Percentiles rank a stretch among this genome's conserved stretches.
Evolutionary conservation across 805 yeast species (phyloP).

Genomic region (Allodekkera sacchari): DNA sequence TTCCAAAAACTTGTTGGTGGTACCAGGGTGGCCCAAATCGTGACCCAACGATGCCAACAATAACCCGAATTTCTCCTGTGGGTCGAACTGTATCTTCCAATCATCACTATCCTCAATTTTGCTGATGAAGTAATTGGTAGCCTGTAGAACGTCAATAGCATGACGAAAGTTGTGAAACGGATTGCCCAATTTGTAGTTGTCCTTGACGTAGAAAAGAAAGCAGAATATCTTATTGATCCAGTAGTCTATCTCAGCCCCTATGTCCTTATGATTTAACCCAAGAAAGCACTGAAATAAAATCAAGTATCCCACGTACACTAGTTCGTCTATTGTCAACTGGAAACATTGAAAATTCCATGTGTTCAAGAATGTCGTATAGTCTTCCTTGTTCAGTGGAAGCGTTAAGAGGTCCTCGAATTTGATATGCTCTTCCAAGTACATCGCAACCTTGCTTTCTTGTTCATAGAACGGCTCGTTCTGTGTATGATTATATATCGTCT

Average conservation of each 20-base stretch:
- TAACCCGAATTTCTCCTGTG: slow-evolving; percentile 44
- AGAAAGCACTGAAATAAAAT: slow-evolving; percentile 32
- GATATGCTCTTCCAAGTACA: slow-evolving; percentile 21
- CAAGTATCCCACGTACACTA: slow-evolving; percentile 48
- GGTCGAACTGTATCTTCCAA: slow-evolving; percentile 8
- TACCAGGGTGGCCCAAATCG: slow-evolving; percentile 95
- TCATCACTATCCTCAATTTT: slow-evolving; percentile 6
- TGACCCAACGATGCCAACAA: slow-evolving; percentile 86
- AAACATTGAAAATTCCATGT: slow-evolving; percentile 71
- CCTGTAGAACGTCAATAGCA: slow-evolving; percentile 93
- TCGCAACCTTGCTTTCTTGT: too few relatives aligned
- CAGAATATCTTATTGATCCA: slow-evolving; percentile 2
- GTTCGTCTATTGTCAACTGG: slow-evolving; percentile 54
- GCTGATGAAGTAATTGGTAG: slow-evolving; percentile 57
- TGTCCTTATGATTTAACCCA: too few relatives aligned
- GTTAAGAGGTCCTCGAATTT: slow-evolving; percentile 21
- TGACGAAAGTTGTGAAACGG: slow-evolving; percentile 94
- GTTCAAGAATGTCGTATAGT: slow-evolving; percentile 30
- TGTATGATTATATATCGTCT: slow-evolving; percentile 12
- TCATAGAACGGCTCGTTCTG: too few relatives aligned
- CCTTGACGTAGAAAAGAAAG: slow-evolving; percentile 58
- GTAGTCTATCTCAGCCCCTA: too few relatives aligned
- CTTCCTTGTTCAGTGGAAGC: slow-evolving; percentile 12
- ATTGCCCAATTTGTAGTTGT: slow-evolving; percentile 75
- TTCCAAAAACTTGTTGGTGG: slow-evolving; percentile 69